Evolutionary conservation across 768 basidiomycete genomes (phyloP), one percentile per base, ranked within the genome.

Genomic region (Fomitopsis pulvina): DNA sequence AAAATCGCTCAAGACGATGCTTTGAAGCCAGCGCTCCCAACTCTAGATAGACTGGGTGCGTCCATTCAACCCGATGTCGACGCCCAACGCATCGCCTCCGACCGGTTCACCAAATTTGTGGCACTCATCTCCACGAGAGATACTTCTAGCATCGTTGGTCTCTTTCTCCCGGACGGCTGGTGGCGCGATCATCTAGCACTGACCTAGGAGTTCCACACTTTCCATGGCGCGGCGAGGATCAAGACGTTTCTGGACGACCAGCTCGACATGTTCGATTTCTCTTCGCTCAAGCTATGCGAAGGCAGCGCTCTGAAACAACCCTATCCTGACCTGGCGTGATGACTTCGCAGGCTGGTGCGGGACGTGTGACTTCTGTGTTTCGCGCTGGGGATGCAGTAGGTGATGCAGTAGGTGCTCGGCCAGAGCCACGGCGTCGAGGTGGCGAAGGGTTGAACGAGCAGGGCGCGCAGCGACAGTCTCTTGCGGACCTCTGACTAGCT

Each of bases 361-460:
- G 77, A n/a, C n/a, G n/a, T 76, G n/a, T n/a, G n/a, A n/a, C n/a
- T n/a, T n/a, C n/a, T n/a, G n/a, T n/a, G n/a, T n/a, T n/a, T n/a
- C n/a, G n/a, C n/a, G n/a, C n/a, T n/a, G n/a, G n/a, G n/a, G n/a
- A n/a, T n/a, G n/a, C n/a, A n/a, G n/a, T n/a, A n/a, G 28, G 57
- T 81, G 45, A 67, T 76, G 45, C 73, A 75, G 29, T 64, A 76
- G 9, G 70, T 81, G 32, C 77, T n/a, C n/a, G n/a, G n/a, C n/a
- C n/a, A n/a, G n/a, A n/a, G n/a, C n/a, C n/a, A n/a, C n/a, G n/a
- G n/a, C n/a, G n/a, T n/a, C n/a, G n/a, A n/a, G n/a, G n/a, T n/a
- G n/a, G n/a, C n/a, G n/a, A n/a, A n/a, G n/a, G n/a, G n/a, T n/a
- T n/a, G n/a, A n/a, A n/a, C n/a, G n/a, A n/a, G n/a, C n/a, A n/a